Percentiles rank a stretch among this genome's conserved stretches.
phyloP scores from a whole-genome alignment of 352 stramenopile genomes.

The Phytophthora megakarya region DNA sequence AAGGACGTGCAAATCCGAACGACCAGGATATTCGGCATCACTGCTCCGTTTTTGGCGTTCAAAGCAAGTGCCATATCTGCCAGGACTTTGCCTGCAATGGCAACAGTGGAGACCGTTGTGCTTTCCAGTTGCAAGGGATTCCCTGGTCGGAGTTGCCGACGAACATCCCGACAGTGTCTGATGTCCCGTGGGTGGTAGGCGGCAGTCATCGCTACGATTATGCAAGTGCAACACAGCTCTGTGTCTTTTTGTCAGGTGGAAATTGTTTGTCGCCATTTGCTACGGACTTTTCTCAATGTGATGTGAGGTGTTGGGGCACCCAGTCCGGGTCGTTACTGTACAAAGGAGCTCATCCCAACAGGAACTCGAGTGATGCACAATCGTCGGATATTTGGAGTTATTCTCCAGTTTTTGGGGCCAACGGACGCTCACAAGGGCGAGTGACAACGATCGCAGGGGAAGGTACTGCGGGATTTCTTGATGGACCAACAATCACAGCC shows the following conservation, averaged over 20 bases:
- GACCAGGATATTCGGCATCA: constrained; percentile 92
- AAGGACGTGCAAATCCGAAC: constrained; percentile 89
- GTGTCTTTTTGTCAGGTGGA: constrained; percentile 88
- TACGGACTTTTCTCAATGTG: constrained; percentile 90
- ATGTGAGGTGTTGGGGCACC: constrained; percentile 92
- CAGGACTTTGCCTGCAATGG: constrained; percentile 84
- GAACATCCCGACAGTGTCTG: constrained; percentile 93
- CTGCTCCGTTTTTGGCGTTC: constrained; percentile 87
- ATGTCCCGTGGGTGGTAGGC: constrained; percentile 93
- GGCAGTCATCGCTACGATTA: constrained; percentile 94
- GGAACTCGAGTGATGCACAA: constrained; percentile 46
- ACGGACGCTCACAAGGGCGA: constrained; percentile 86
- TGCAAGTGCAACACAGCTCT: constrained; percentile 78
- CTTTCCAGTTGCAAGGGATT: constrained; percentile 94
- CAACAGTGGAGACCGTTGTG: constrained; percentile 52
- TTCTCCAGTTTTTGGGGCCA: constrained; percentile 29
- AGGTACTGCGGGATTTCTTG: constrained; percentile 72
- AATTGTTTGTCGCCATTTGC: constrained; percentile 78
- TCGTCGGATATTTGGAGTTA: constrained; percentile 75
- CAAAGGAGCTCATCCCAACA: constrained; percentile 37
- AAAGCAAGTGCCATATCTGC: constrained; percentile 95
- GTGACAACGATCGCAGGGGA: constrained; percentile 91
- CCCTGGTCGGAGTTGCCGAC: constrained; percentile 57
- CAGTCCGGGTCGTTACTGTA: constrained; percentile 44
- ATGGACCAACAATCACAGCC: constrained; percentile 69